Percentiles rank a stretch among this genome's conserved stretches.
Conservation (phyloP, 345 rosid genomes). For the Sonneratia caseolaris region DNA sequence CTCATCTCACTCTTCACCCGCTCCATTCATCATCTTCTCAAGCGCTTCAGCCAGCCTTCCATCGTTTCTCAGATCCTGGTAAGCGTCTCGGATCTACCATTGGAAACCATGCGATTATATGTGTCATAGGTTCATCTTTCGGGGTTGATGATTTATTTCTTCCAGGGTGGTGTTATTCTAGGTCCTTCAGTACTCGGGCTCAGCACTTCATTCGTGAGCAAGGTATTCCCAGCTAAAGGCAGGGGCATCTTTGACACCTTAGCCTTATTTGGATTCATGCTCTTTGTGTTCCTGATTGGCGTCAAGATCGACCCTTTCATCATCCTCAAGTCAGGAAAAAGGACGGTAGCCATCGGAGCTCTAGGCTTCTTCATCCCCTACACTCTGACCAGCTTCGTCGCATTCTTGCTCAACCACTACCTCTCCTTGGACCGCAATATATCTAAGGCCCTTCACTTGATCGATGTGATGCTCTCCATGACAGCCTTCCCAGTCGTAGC, state of each 20-base stretch:
- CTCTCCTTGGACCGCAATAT: constrained; percentile 11
- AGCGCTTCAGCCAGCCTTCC: constrained; percentile 20
- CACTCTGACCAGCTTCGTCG: constrained; percentile 6
- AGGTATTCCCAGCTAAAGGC: constrained; percentile 21
- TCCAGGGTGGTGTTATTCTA: constrained; percentile 32
- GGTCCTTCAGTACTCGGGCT: constrained; percentile 37
- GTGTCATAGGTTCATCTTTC: background rate
- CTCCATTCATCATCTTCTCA: constrained; percentile 11
- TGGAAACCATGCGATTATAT: background rate
- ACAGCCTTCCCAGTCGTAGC: constrained; percentile 28
- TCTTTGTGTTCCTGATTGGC: constrained; percentile 26
- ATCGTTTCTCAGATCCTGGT: constrained; percentile 23
- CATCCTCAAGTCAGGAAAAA: constrained; percentile 11
- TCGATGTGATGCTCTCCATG: constrained; percentile 19
- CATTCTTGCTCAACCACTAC: constrained; percentile 7
- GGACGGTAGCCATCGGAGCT: constrained; percentile 14
- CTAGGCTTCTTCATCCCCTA: constrained; percentile 16
- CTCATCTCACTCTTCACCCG: constrained; percentile 16
- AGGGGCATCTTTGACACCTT: constrained; percentile 17
- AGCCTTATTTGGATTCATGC: constrained; percentile 29
- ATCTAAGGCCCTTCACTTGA: constrained; percentile 6
- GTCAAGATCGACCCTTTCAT: constrained; percentile 25
- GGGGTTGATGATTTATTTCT: constrained; percentile 4
- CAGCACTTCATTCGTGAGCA: constrained; percentile 9
- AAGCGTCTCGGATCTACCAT: background rate